These are phyloP conservation scores for Candida maltosa DNA, from an alignment of 805 yeast genomes.

Conservation along the genomic window DNA sequence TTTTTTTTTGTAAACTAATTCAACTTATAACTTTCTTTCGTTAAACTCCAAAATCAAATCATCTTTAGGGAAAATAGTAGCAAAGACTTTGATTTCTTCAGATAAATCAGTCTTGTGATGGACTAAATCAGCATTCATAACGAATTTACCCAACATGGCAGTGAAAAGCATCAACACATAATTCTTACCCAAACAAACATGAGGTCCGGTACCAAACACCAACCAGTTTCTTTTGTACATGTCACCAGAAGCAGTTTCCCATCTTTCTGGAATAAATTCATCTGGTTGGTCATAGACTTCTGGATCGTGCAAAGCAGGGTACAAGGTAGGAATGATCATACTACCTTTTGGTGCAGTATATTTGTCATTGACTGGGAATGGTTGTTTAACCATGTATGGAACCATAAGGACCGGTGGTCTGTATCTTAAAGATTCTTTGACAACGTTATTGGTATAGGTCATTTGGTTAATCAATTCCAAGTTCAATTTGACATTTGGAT, in stretches of 20 bases:
- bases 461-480: slow-evolving; percentile 79
- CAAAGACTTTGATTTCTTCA: slow-evolving; percentile 93
- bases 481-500: slow-evolving; percentile 58
- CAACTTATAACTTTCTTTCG: no score
- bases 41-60: slow-evolving; percentile 80
- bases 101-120: slow-evolving; percentile 82
- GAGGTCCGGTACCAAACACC: slow-evolving; percentile 96
- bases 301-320: slow-evolving; percentile 96
- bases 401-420: slow-evolving; percentile 99
- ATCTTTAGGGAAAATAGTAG: slow-evolving; percentile 97
- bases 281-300: slow-evolving; percentile 95
- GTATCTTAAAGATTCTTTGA: slow-evolving; percentile 86
- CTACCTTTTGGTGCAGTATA: slow-evolving; percentile 96
- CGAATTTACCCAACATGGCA: slow-evolving; percentile 87
- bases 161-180: slow-evolving; percentile 90
- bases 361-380: slow-evolving; percentile 75
- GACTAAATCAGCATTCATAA: slow-evolving; percentile 72
- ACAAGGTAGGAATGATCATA: slow-evolving; percentile 93
- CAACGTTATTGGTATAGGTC: slow-evolving; percentile 87
- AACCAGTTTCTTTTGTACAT: slow-evolving; percentile 88
- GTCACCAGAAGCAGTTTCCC: slow-evolving; percentile 80
- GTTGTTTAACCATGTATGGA: slow-evolving; percentile 88
- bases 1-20: no score
- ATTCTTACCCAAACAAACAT: slow-evolving; percentile 91
- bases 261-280: slow-evolving; percentile 91